These are phyloP conservation scores for Byssoonygena ceratinophila DNA, from an alignment of 2,329 filamentous ascomycete genomes.

Conservation along the genomic window DNA sequence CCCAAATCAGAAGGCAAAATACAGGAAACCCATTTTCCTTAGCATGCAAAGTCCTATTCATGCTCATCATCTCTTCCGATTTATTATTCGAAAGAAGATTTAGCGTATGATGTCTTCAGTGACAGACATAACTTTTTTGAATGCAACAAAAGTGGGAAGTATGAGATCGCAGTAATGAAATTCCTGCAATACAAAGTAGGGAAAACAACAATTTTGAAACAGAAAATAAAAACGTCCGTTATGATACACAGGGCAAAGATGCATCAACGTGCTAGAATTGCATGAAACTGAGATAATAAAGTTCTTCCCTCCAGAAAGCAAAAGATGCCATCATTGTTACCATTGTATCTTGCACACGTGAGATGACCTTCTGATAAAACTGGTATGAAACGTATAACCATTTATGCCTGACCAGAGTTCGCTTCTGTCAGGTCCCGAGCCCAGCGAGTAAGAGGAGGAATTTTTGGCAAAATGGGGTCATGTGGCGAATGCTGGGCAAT, in stretches of 20 bases:
- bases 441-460: conserved; percentile 38
- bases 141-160: neutral
- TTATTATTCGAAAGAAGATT: neutral
- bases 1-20: too few species aligned
- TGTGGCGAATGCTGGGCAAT: conserved; percentile 44
- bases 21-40: too few species aligned
- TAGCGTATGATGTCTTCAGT: neutral
- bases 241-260: neutral
- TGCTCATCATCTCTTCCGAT: too few species aligned
- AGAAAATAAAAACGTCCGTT: neutral
- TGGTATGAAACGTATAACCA: neutral
- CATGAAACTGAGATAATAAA: neutral
- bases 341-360: too few species aligned
- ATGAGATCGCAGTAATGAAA: neutral
- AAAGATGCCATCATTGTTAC: too few species aligned
- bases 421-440: conserved; percentile 28
- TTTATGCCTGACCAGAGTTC: neutral
- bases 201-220: neutral
- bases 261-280: neutral
- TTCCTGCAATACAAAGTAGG: neutral
- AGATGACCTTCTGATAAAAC: too few species aligned
- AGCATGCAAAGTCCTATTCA: too few species aligned
- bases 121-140: neutral
- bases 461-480: conserved; percentile 43
- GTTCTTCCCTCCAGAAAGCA: neutral